Evolutionary conservation across 768 basidiomycete genomes (phyloP).

Genomic region (Wakefieldia striispora): DNA sequence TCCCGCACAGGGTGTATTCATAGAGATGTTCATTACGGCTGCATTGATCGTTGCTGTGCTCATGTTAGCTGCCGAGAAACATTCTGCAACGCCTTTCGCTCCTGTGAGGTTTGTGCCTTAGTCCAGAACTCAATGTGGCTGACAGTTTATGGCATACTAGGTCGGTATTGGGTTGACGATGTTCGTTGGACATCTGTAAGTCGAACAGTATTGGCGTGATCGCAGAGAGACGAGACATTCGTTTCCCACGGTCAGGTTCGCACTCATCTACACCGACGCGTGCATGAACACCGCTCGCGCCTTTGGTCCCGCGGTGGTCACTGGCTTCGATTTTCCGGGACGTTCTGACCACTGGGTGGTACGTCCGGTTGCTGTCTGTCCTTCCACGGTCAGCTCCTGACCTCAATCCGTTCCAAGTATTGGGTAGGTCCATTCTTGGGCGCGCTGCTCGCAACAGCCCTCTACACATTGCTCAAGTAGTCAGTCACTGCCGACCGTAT

Average conservation of each 20-base stretch:
- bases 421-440: conserved; percentile 74
- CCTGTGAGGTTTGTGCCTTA: conserved; percentile 41
- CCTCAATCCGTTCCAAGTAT: conserved; percentile 40
- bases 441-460: conserved; percentile 52
- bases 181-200: conserved; percentile 60
- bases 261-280: conserved; percentile 62
- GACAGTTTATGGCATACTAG: conserved; percentile 29
- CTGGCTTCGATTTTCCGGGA: conserved; percentile 46
- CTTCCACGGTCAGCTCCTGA: conserved; percentile 2
- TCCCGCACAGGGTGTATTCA: conserved; percentile 59
- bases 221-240: neutral
- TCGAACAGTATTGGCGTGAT: neutral
- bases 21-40: conserved; percentile 69
- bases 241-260: conserved; percentile 41
- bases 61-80: conserved; percentile 74
- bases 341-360: conserved; percentile 59
- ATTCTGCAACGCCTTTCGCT: conserved; percentile 61
- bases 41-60: conserved; percentile 61
- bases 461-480: conserved; percentile 60
- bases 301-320: conserved; percentile 67
- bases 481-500: conserved; percentile 21
- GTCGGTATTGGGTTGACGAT: conserved; percentile 65
- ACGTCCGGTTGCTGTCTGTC: conserved; percentile 19
- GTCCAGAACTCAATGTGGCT: conserved; percentile 1
- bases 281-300: conserved; percentile 68